phyloP scores from a whole-genome alignment of 768 basidiomycete genomes.

The Nidularia sp. region DNA sequence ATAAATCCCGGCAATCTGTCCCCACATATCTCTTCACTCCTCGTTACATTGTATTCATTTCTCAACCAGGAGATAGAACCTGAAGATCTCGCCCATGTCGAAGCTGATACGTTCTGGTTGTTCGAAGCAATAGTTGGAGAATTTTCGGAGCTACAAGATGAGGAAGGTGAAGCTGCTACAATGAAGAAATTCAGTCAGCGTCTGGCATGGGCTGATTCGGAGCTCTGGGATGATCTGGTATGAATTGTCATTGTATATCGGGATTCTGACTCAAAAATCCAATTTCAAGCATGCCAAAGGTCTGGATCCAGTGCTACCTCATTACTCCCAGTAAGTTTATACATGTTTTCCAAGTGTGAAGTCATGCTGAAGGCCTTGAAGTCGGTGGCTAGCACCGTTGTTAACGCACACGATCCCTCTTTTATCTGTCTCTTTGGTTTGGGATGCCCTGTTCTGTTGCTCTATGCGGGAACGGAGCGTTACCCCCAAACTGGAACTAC shows the following conservation, averaged over 20 bases:
- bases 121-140: slow-evolving; percentile 74
- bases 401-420: slow-evolving; percentile 72
- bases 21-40: slow-evolving; percentile 62
- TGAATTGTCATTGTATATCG: slow-evolving; percentile 10
- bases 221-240: slow-evolving; percentile 60
- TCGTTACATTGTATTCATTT: slow-evolving; percentile 65
- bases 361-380: slow-evolving; percentile 17
- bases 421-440: slow-evolving; percentile 51
- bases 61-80: slow-evolving; percentile 58
- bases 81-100: slow-evolving; percentile 59
- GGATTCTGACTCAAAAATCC: neutral
- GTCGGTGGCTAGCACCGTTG: slow-evolving; percentile 73
- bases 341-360: neutral
- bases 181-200: slow-evolving; percentile 58
- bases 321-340: slow-evolving; percentile 71
- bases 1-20: slow-evolving; percentile 72
- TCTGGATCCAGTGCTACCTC: slow-evolving; percentile 66
- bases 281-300: slow-evolving; percentile 52
- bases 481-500: slow-evolving; percentile 61
- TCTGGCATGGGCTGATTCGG: slow-evolving; percentile 58
- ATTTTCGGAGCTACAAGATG: slow-evolving; percentile 69
- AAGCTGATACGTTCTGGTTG: slow-evolving; percentile 82
- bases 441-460: slow-evolving; percentile 70
- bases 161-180: slow-evolving; percentile 59
- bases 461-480: slow-evolving; percentile 49